Percentiles rank a stretch among this genome's conserved stretches.
Evolutionary conservation across 306 rosid genomes (phyloP).

Genomic region (Inga laurina): DNA sequence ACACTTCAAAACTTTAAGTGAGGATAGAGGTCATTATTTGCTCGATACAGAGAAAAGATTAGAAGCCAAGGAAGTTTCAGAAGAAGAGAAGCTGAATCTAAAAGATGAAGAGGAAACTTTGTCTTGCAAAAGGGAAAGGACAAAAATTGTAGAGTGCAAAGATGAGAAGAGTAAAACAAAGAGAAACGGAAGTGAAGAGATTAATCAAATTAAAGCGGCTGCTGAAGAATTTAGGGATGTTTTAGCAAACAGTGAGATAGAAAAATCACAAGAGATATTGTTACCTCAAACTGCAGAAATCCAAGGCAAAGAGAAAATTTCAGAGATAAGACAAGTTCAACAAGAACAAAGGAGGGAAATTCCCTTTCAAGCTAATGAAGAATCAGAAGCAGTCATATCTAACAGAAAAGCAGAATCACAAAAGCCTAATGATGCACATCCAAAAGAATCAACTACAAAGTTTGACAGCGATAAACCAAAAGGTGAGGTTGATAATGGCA

Average conservation of each 20-base stretch:
- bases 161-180: constrained; percentile 24
- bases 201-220: constrained; percentile 14
- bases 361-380: not conserved
- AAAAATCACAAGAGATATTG: constrained; percentile 5
- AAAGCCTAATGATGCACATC: not conserved
- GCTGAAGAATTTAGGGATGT: constrained; percentile 4
- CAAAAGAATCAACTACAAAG: not conserved
- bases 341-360: constrained; percentile 17
- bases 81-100: constrained; percentile 21
- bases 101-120: not conserved
- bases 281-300: constrained; percentile 14
- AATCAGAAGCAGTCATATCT: not conserved
- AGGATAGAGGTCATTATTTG: constrained; percentile 20
- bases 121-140: not conserved
- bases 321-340: not conserved
- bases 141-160: constrained; percentile 20
- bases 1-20: not conserved
- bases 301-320: constrained; percentile 26
- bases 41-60: constrained; percentile 20
- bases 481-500: constrained; percentile 23
- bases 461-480: constrained; percentile 2
- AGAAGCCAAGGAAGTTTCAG: constrained; percentile 5
- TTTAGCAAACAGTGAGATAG: constrained; percentile 1
- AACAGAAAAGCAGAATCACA: constrained; percentile 1
- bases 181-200: constrained; percentile 3